Conservation (phyloP, 371 early-diverging fungal genomes). For the Mortierella sp. region DNA sequence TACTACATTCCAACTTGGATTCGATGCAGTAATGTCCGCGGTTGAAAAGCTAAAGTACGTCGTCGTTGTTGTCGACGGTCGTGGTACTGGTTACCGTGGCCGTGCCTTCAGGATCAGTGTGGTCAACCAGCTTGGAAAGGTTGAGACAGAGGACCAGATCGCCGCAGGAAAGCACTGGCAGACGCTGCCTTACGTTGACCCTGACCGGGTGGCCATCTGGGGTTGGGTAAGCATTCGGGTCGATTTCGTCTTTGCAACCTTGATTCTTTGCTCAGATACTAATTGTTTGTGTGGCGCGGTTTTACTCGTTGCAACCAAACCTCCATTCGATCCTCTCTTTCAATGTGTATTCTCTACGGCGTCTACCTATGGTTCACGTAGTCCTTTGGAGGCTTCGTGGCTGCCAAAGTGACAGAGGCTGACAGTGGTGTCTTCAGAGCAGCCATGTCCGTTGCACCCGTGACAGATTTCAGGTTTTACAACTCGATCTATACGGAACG, state of each 20-base stretch:
- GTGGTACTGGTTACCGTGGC: conserved; percentile 92
- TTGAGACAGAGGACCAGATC: conserved; percentile 89
- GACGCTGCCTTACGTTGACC: conserved; percentile 78
- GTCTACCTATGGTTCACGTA: conserved; percentile 3
- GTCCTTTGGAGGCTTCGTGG: conserved; percentile 95
- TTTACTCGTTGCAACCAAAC: not conserved
- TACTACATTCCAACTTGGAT: conserved; percentile 74
- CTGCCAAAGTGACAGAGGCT: conserved; percentile 87
- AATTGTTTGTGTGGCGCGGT: not conserved
- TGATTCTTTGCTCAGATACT: not conserved
- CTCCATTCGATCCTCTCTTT: not conserved
- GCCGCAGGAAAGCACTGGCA: conserved; percentile 82
- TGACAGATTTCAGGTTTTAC: conserved; percentile 83
- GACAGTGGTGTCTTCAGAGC: conserved; percentile 82
- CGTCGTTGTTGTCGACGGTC: conserved; percentile 84
- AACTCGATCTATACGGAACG: conserved; percentile 97
- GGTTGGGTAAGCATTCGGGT: conserved; percentile 76
- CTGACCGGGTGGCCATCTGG: conserved; percentile 90
- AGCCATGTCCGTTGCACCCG: conserved; percentile 97
- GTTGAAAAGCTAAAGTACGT: conserved; percentile 69
- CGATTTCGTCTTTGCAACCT: not conserved
- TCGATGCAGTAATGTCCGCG: conserved; percentile 76
- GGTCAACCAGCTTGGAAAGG: conserved; percentile 80
- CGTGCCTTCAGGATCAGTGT: conserved; percentile 83
- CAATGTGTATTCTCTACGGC: not conserved